Evolutionary conservation across 106 monocot species (phyloP), one percentile per base, ranked within the genome.

Genomic region (Allium fistulosum): DNA sequence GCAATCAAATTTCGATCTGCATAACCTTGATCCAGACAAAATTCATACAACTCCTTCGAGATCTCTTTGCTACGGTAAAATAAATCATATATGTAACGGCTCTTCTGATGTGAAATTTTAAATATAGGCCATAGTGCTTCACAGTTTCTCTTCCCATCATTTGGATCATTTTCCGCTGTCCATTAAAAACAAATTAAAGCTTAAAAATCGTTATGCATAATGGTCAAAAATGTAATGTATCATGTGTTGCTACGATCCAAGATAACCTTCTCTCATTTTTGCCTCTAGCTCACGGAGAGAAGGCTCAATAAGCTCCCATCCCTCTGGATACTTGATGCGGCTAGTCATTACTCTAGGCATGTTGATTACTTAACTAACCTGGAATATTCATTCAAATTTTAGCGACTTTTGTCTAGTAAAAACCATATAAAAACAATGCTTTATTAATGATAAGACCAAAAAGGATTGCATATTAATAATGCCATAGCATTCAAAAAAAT

Each of bases 291-390:
- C 96, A 53, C 96, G 86, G 45, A 89, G 68, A 8, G 96, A 92
- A 45, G 96, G 96, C 68, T 97, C 88, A 17, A 89, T 92, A 17
- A 92, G 84, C 75, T 92, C 96, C 96, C 96, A 97, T 58, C 96
- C 96, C 46, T 88, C 87, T 53, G 96, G 96, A 57, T 87, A 92
- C 58, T 86, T 86, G 28, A 89, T 77, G 10, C 87, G 85, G 71
- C 80, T 97, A 15, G 88, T 97, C 82, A 87, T 97, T 46, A 97
- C 76, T 69, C 89, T 97, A 12, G 96, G 89, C 92, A 97, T 97
- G 52, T 51, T 53, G 65, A 63, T 63, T 46, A 46, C 2, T 37
- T 37, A 37, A 37, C 37, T 0, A 37, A 37, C 37, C 37, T 37
- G 37, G 37, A 37, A 37, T 37, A 37, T 4, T 37, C 37, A 5